These are phyloP conservation scores for Penicillium roqueforti DNA, from an alignment of 495 filamentous ascomycete species.

Conservation along the genomic window DNA sequence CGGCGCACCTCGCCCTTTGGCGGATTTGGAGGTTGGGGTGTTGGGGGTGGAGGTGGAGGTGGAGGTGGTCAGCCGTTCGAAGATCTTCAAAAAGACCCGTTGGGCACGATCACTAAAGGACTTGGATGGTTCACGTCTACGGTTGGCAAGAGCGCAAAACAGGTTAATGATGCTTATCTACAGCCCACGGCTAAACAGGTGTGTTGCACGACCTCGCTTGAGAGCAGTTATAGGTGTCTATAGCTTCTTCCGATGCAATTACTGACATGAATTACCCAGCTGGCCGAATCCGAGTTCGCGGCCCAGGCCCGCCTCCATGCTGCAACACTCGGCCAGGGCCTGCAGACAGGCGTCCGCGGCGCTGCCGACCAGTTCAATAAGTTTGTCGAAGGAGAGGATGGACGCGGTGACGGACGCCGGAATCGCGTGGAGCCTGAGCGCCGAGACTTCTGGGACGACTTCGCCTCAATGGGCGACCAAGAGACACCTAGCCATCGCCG, in stretches of 20 bases:
- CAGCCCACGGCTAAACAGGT: slow-evolving; percentile 87
- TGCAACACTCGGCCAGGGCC: slow-evolving; percentile 56
- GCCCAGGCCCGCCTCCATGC: slow-evolving; percentile 74
- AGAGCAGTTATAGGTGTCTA: neutral
- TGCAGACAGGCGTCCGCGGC: slow-evolving; percentile 62
- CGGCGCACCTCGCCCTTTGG: slow-evolving; percentile 26
- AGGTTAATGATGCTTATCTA: slow-evolving; percentile 80
- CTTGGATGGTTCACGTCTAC: slow-evolving; percentile 90
- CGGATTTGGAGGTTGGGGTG: slow-evolving; percentile 20
- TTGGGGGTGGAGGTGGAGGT: slow-evolving; percentile 27
- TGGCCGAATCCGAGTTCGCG: slow-evolving; percentile 84
- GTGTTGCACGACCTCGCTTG: slow-evolving; percentile 22
- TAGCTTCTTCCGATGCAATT: neutral
- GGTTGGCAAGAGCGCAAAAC: slow-evolving; percentile 84
- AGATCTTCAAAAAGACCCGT: slow-evolving; percentile 85
- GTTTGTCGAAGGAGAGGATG: slow-evolving; percentile 70
- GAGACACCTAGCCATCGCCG: slow-evolving; percentile 41
- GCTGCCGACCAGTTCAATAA: slow-evolving; percentile 73
- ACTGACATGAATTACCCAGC: slow-evolving; percentile 35
- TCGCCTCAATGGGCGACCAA: slow-evolving; percentile 54
- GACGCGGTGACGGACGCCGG: slow-evolving; percentile 12
- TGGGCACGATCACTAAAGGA: slow-evolving; percentile 83
- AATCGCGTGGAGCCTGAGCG: slow-evolving; percentile 56
- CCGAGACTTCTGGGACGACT: slow-evolving; percentile 88
- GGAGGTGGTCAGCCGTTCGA: slow-evolving; percentile 62